Conservation (phyloP, 108 stramenopile genomes). For the Chaetoceros tenuissimus region DNA sequence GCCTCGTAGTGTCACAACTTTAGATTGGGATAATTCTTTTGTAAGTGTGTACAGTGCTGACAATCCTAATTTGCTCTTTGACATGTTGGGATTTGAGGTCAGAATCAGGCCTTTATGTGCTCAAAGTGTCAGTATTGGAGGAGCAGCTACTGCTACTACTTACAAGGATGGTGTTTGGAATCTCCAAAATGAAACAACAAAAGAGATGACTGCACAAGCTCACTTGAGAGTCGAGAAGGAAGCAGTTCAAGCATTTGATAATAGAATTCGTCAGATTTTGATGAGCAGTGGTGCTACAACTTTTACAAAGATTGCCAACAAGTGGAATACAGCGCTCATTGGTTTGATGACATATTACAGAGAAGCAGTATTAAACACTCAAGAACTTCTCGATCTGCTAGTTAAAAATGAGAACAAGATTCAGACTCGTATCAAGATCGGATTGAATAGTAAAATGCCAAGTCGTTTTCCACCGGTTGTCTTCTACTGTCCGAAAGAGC, state of each 20-base stretch:
- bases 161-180: conserved; percentile 99
- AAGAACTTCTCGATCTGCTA: conserved; percentile 93
- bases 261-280: conserved; percentile 95
- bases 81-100: conserved; percentile 98
- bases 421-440: conserved; percentile 99
- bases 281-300: conserved; percentile 98
- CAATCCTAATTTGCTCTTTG: conserved; percentile 98
- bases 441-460: conserved; percentile 99
- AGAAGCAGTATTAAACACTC: conserved; percentile 98
- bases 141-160: conserved; percentile 29
- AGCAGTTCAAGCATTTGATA: conserved; percentile 92
- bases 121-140: conserved; percentile 13
- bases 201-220: conserved; percentile 98
- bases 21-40: conserved; percentile 98
- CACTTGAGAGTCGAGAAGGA: conserved; percentile 91
- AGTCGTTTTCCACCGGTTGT: conserved; percentile 88
- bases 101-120: conserved; percentile 91
- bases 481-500: conserved; percentile 95
- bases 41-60: conserved; percentile 97
- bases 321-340: conserved; percentile 97
- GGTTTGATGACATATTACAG: conserved; percentile 98
- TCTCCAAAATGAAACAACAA: conserved; percentile 97
- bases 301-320: conserved; percentile 99
- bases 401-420: conserved; percentile 99
- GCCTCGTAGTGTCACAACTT: conserved; percentile 90